Evolutionary conservation across 768 basidiomycete genomes (phyloP).

Genomic region (Calocybe gangraenosa): DNA sequence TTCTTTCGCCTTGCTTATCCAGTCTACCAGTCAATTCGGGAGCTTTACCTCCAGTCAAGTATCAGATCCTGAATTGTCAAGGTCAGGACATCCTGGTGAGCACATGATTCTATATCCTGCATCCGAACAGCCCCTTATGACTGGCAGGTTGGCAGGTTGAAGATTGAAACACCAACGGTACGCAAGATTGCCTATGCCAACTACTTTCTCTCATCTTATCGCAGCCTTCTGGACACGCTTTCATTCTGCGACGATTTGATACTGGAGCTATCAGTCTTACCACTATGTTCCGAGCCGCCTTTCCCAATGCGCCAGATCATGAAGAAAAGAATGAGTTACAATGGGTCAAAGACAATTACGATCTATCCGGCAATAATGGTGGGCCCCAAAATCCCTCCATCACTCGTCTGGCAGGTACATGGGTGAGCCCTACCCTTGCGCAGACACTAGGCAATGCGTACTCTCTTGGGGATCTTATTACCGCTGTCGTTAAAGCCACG

Average conservation of each 20-base stretch:
- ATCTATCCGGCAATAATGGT: slow-evolving; percentile 75
- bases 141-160: slow-evolving; percentile 76
- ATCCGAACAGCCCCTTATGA: slow-evolving; percentile 1
- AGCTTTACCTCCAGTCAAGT: slow-evolving; percentile 75
- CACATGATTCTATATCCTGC: neutral
- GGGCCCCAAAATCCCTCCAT: slow-evolving; percentile 52
- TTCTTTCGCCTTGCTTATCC: slow-evolving; percentile 13
- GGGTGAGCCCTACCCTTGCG: slow-evolving; percentile 71
- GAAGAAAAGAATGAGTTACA: slow-evolving; percentile 77
- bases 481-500: slow-evolving; percentile 60
- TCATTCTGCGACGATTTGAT: slow-evolving; percentile 91
- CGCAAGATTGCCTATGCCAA: slow-evolving; percentile 14
- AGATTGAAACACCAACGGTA: slow-evolving; percentile 80
- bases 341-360: slow-evolving; percentile 80
- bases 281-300: slow-evolving; percentile 96
- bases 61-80: slow-evolving; percentile 86
- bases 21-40: slow-evolving; percentile 28
- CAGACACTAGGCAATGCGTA: slow-evolving; percentile 67
- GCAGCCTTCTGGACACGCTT: slow-evolving; percentile 80
- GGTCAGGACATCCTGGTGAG: slow-evolving; percentile 70
- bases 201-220: slow-evolving; percentile 16
- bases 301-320: slow-evolving; percentile 72
- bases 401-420: slow-evolving; percentile 84
- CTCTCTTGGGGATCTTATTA: slow-evolving; percentile 53
- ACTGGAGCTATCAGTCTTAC: slow-evolving; percentile 90